Conservation (phyloP, 2,329 filamentous ascomycete species). For the Fusarium pseudograminearum region DNA sequence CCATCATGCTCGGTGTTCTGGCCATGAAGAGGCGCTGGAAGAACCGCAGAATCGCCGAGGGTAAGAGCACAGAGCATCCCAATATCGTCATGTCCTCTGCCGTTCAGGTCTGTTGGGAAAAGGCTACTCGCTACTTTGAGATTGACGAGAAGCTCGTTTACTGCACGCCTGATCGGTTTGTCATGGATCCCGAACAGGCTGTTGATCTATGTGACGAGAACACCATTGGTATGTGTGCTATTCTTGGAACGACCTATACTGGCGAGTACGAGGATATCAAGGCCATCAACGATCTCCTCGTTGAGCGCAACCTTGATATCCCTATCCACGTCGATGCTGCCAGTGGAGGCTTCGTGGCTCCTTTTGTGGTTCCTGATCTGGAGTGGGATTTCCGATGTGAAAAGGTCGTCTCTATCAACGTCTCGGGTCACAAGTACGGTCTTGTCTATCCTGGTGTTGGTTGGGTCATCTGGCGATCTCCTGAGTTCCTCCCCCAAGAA, state of each 20-base stretch:
- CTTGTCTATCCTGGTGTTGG: conserved; percentile 90
- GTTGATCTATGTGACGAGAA: conserved; percentile 74
- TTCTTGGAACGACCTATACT: conserved; percentile 93
- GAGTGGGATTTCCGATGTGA: conserved; percentile 93
- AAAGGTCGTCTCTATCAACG: conserved; percentile 93
- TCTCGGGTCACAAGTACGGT: conserved; percentile 88
- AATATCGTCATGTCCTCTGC: conserved; percentile 97
- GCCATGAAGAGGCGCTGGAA: conserved; percentile 98
- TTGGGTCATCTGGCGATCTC: conserved; percentile 90
- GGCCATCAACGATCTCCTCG: conserved; percentile 86
- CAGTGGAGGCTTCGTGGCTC: conserved; percentile 91
- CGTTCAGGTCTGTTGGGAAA: conserved; percentile 98
- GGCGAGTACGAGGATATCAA: conserved; percentile 96
- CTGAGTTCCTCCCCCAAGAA: conserved; percentile 87
- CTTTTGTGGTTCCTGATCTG: conserved; percentile 86
- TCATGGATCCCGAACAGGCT: conserved; percentile 72
- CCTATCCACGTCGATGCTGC: conserved; percentile 96
- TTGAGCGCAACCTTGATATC: conserved; percentile 79
- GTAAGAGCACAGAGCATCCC: conserved; percentile 82
- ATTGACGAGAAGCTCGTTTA: conserved; percentile 87
- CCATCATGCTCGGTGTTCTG: conserved; percentile 83
- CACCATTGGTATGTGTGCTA: conserved; percentile 91
- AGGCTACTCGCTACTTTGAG: conserved; percentile 89
- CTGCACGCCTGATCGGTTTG: conserved; percentile 70
- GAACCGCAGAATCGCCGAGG: conserved; percentile 84